Evolutionary conservation across 163 green algal genomes (phyloP).

Genomic region (Chlamydomonas reinhardtii): DNA sequence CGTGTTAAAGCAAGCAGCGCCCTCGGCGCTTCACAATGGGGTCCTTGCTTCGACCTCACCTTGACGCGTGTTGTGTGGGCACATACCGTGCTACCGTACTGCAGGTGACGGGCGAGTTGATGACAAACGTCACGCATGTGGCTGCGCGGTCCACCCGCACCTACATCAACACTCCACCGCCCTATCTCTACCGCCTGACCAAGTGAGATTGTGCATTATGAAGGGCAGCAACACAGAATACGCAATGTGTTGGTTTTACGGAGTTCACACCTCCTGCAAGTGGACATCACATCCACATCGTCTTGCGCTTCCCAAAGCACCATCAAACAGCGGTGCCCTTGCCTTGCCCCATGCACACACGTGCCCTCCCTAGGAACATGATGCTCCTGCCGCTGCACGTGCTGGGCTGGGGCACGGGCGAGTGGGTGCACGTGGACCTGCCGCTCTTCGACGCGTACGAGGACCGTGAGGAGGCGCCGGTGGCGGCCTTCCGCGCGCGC

Average conservation of each 20-base stretch:
- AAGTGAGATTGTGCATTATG: neutral
- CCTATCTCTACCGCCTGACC: neutral
- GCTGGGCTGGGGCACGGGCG: slow-evolving; percentile 37
- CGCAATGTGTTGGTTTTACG: too few species aligned
- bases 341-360: too few species aligned
- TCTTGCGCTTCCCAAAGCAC: too few species aligned
- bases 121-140: slow-evolving; percentile 20
- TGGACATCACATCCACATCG: too few species aligned
- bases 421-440: slow-evolving; percentile 47
- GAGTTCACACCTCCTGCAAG: too few species aligned
- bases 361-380: neutral
- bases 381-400: slow-evolving; percentile 20
- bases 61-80: too few species aligned
- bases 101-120: slow-evolving; percentile 49
- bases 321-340: too few species aligned
- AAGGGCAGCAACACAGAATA: too few species aligned
- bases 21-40: too few species aligned
- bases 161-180: slow-evolving; percentile 44
- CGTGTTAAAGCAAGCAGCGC: too few species aligned
- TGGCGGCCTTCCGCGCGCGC: slow-evolving; percentile 28
- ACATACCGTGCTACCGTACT: too few species aligned
- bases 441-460: slow-evolving; percentile 50
- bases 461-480: slow-evolving; percentile 34
- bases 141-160: slow-evolving; percentile 22
- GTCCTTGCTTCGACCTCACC: too few species aligned